Conservation (phyloP, 257 asterid genomes). For the Nicotiana noctiflora region DNA sequence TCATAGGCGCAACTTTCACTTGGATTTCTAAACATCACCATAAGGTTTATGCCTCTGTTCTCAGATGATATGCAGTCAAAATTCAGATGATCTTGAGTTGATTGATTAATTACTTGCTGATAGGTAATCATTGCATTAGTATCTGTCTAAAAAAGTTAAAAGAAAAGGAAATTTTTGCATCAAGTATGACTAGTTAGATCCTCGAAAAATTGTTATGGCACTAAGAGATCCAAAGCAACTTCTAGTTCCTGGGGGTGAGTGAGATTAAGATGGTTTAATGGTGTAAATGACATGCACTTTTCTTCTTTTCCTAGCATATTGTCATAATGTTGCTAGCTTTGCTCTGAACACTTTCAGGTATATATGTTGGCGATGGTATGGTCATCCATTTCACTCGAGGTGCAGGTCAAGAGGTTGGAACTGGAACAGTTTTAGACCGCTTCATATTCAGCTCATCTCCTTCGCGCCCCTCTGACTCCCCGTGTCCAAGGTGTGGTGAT, state of each 20-base stretch:
- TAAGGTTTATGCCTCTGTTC: background rate
- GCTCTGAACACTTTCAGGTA: constrained; percentile 38
- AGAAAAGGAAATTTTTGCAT: background rate
- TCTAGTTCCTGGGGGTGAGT: background rate
- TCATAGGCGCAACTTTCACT: background rate
- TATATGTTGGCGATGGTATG: constrained; percentile 61
- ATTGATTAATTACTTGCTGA: background rate
- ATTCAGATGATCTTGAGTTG: background rate
- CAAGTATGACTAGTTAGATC: background rate
- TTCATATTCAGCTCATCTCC: constrained; percentile 69
- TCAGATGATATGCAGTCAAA: background rate
- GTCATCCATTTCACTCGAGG: constrained; percentile 90
- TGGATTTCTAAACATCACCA: background rate
- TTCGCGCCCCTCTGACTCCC: constrained; percentile 35
- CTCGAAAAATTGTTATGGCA: background rate
- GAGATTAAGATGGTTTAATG: background rate
- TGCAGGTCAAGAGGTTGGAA: constrained; percentile 77
- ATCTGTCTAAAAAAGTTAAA: background rate
- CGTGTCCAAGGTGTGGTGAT: constrained; percentile 76
- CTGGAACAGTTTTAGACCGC: constrained; percentile 66
- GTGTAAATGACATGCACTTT: background rate
- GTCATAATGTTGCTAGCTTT: background rate
- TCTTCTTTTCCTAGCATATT: background rate
- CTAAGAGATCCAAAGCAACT: background rate
- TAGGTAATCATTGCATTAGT: background rate